Conservation (phyloP, 306 rosid genomes). For the Lathyrus oleraceus region DNA sequence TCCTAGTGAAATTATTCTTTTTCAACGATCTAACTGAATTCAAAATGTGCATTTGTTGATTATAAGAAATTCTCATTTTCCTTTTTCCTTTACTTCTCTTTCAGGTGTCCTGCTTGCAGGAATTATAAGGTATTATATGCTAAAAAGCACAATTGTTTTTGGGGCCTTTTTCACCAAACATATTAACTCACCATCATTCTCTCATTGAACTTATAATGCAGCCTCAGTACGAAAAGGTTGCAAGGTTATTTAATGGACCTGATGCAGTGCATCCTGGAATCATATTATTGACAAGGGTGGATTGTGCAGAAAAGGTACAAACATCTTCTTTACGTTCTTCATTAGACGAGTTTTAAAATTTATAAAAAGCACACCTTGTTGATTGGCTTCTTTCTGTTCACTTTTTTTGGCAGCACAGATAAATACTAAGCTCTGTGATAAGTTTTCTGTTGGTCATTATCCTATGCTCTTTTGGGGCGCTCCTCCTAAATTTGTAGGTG, state of each 20-base stretch:
- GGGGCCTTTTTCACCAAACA: not conserved
- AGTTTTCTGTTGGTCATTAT: constrained; percentile 82
- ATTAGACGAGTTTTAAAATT: constrained; percentile 1
- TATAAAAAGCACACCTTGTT: constrained; percentile 37
- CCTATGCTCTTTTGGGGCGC: constrained; percentile 96
- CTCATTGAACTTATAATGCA: constrained; percentile 41
- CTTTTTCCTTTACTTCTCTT: constrained; percentile 31
- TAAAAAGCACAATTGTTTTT: constrained; percentile 1
- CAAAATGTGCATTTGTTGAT: too few relatives aligned
- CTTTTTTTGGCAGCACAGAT: constrained; percentile 94
- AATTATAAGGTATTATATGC: constrained; percentile 76
- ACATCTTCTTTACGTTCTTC: constrained; percentile 29
- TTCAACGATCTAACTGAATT: too few relatives aligned
- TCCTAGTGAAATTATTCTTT: not conserved
- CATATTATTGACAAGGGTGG: constrained; percentile 87
- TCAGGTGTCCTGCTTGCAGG: constrained; percentile 99
- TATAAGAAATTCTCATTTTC: constrained; percentile 31
- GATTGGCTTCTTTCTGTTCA: constrained; percentile 45
- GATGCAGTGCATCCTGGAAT: constrained; percentile 93
- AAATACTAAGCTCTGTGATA: constrained; percentile 89
- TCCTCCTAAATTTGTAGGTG: constrained; percentile 79
- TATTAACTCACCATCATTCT: constrained; percentile 24
- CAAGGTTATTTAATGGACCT: constrained; percentile 95
- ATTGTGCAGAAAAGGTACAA: constrained; percentile 82
- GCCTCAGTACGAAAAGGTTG: constrained; percentile 96